These are phyloP conservation scores for Penicilliopsis zonata DNA, from an alignment of 495 filamentous ascomycete genomes.

Conservation along the genomic window DNA sequence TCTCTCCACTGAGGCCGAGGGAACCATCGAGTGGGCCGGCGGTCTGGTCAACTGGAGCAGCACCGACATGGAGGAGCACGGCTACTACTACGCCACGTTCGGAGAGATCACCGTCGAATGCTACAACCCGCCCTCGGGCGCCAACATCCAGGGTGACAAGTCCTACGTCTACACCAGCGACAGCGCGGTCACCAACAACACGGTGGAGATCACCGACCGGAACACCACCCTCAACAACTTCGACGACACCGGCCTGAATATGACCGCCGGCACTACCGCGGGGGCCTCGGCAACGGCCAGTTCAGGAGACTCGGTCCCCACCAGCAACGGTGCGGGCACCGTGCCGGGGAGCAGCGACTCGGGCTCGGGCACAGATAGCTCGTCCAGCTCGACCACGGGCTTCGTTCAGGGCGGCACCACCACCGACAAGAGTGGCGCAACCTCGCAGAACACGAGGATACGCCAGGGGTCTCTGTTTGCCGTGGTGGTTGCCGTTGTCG, in stretches of 20 bases:
- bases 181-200: conserved; percentile 54
- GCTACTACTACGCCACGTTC: conserved; percentile 83
- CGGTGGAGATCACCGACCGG: conserved; percentile 63
- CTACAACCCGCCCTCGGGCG: conserved; percentile 60
- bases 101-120: conserved; percentile 69
- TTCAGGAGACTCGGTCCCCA: conserved; percentile 18
- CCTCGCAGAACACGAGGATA: conserved; percentile 29
- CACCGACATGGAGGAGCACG: conserved; percentile 64
- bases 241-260: conserved; percentile 63
- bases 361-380: conserved; percentile 6
- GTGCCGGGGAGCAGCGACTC: conserved; percentile 9
- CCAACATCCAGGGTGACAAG: conserved; percentile 43
- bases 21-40: conserved; percentile 87
- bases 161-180: conserved; percentile 70
- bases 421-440: conserved; percentile 18
- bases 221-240: conserved; percentile 69
- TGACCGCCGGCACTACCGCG: conserved; percentile 31
- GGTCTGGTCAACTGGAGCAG: conserved; percentile 81
- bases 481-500: conserved; percentile 42
- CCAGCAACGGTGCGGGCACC: conserved; percentile 20
- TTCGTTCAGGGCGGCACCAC: conserved; percentile 14
- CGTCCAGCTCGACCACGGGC: conserved; percentile 12
- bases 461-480: conserved; percentile 43
- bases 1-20: conserved; percentile 59
- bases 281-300: conserved; percentile 8